These are phyloP conservation scores for Cardamine occulta DNA, from an alignment of 345 rosid genomes.

Conservation along the genomic window DNA sequence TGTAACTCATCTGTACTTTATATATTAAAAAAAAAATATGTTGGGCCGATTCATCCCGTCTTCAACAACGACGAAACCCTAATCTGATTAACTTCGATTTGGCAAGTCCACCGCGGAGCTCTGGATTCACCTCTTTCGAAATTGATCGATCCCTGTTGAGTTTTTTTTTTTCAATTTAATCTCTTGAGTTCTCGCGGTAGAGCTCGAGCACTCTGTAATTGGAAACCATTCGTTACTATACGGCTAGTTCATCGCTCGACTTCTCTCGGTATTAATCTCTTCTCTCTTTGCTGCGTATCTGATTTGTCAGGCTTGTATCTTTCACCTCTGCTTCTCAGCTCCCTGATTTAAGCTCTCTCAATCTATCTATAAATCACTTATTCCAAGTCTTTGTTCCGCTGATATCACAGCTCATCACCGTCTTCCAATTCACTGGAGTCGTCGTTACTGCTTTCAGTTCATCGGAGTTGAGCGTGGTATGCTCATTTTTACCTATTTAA, in stretches of 20 bases:
- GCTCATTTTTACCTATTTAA: not conserved
- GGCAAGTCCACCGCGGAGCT: conserved; percentile 10
- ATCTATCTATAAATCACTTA: conserved; percentile 22
- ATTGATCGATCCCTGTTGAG: conserved; percentile 12
- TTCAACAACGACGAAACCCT: conserved; percentile 38
- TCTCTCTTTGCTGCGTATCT: conserved; percentile 7
- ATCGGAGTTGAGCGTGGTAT: conserved; percentile 16
- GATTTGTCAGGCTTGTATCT: conserved; percentile 39
- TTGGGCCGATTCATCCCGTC: not conserved
- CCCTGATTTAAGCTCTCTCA: conserved; percentile 1
- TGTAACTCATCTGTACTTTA: not conserved
- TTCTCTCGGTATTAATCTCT: not conserved
- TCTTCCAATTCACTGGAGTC: conserved; percentile 20
- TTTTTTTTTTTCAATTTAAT: not conserved
- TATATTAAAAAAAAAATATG: not conserved
- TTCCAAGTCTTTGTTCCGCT: conserved; percentile 32
- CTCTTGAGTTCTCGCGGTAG: not conserved
- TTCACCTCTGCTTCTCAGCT: conserved; percentile 35
- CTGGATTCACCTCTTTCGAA: conserved; percentile 14
- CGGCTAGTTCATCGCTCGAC: conserved; percentile 11
- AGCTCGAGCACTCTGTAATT: conserved; percentile 7
- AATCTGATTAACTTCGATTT: conserved; percentile 15
- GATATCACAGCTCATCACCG: conserved; percentile 34
- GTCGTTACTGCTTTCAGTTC: conserved; percentile 10
- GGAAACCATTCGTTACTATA: not conserved